Conservation (phyloP, 202 grass and related monocot species). For the Saccharum hybrid region DNA sequence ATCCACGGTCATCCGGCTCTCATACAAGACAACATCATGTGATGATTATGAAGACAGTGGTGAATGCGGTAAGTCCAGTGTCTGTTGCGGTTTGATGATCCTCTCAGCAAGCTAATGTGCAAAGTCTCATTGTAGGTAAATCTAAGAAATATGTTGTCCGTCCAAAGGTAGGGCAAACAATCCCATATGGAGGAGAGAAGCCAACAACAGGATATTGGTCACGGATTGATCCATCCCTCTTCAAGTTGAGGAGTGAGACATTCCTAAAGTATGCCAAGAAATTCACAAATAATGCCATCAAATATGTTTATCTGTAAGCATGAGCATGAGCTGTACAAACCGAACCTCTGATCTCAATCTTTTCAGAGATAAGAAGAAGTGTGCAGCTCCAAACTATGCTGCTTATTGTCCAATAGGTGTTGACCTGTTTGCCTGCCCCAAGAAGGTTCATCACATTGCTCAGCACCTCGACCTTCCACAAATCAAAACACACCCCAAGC, state of each 20-base stretch:
- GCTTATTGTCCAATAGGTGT: constrained; percentile 94
- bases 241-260: constrained; percentile 91
- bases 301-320: neutral
- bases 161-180: constrained; percentile 68
- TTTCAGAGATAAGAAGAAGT: constrained; percentile 92
- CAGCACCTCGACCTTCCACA: constrained; percentile 89
- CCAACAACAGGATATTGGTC: constrained; percentile 68
- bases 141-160: constrained; percentile 78
- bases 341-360: constrained; percentile 21
- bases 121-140: constrained; percentile 49
- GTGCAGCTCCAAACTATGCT: constrained; percentile 80
- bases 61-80: constrained; percentile 62
- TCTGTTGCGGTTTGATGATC: constrained; percentile 3
- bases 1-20: constrained; percentile 76
- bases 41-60: constrained; percentile 58
- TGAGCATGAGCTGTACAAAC: constrained; percentile 18
- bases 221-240: constrained; percentile 74
- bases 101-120: constrained; percentile 26
- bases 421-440: constrained; percentile 81
- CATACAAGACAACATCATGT: constrained; percentile 84
- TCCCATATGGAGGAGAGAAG: constrained; percentile 65
- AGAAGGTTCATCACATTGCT: constrained; percentile 88
- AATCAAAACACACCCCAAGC: constrained; percentile 68
- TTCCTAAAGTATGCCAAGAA: constrained; percentile 74
- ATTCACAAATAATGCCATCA: constrained; percentile 19